Percentiles rank a stretch among this genome's conserved stretches.
Conservation (phyloP, 202 grass and related monocot genomes). For the Cymbopogon flexuosus region DNA sequence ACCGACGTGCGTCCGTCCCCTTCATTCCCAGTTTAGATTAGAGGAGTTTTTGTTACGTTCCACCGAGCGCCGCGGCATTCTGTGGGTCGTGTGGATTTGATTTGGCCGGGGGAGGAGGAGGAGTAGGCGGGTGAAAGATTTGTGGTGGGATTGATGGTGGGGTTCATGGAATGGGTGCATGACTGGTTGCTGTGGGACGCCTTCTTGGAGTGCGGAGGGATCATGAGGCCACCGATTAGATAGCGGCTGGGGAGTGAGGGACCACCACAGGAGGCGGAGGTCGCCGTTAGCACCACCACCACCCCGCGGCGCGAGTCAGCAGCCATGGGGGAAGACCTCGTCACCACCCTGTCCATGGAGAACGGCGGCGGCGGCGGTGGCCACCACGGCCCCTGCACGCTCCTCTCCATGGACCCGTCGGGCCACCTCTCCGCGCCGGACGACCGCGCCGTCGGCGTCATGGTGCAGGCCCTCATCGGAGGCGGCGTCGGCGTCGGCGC, state of each 20-base stretch:
- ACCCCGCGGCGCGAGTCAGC: conserved; percentile 23
- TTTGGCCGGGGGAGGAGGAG: conserved; percentile 25
- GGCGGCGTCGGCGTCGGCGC: conserved; percentile 12
- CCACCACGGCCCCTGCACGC: conserved; percentile 74
- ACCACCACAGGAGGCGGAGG: conserved; percentile 32
- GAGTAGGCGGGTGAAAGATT: conserved; percentile 19
- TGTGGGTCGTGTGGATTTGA: conserved; percentile 32
- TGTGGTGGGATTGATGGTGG: conserved; percentile 55
- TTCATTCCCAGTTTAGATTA: neutral
- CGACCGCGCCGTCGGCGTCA: conserved; percentile 63
- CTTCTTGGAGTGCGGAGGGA: conserved; percentile 94
- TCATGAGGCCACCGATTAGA: conserved; percentile 85
- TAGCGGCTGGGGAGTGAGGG: conserved; percentile 43
- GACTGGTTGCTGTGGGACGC: conserved; percentile 85
- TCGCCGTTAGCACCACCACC: conserved; percentile 25
- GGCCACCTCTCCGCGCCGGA: conserved; percentile 44
- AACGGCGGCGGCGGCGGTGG: conserved; percentile 45
- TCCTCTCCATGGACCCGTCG: conserved; percentile 93
- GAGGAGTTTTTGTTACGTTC: neutral
- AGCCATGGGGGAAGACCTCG: conserved; percentile 86
- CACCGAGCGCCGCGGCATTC: neutral
- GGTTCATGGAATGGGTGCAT: conserved; percentile 75
- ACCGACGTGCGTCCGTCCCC: neutral
- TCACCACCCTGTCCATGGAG: conserved; percentile 92
- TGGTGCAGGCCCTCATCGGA: conserved; percentile 58